Conservation (phyloP, 495 filamentous ascomycete species). For the Penicillium subrubescens region DNA sequence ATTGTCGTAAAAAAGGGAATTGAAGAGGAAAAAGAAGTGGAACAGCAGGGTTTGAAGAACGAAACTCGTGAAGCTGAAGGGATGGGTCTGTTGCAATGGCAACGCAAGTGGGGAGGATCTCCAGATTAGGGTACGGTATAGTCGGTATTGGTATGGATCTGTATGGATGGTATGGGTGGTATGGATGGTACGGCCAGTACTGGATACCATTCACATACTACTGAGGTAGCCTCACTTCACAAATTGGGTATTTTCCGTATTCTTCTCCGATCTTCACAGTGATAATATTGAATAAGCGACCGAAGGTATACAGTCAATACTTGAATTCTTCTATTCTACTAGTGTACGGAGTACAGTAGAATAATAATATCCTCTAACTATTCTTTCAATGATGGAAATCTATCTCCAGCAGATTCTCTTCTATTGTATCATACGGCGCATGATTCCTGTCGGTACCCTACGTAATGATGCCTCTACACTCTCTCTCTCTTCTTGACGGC, state of each 20-base stretch:
- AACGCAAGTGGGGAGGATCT: slow-evolving; percentile 55
- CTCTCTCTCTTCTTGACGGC: not conserved
- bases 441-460: not conserved
- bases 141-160: not conserved
- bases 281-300: not conserved
- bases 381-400: too few species aligned
- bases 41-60: slow-evolving; percentile 40
- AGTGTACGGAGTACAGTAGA: not conserved
- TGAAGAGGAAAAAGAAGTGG: slow-evolving; percentile 28
- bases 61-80: slow-evolving; percentile 52
- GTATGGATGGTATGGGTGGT: not conserved
- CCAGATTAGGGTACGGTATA: slow-evolving; percentile 36
- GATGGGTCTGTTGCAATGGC: slow-evolving; percentile 56
- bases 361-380: too few species aligned
- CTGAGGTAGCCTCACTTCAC: not conserved
- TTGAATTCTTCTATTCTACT: not conserved
- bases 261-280: not conserved
- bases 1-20: slow-evolving; percentile 23
- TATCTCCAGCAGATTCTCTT: not conserved
- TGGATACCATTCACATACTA: not conserved
- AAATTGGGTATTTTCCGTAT: not conserved
- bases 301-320: not conserved
- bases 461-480: slow-evolving; percentile 2
- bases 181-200: not conserved
- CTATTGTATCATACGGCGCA: not conserved